phyloP scores from a whole-genome alignment of 306 rosid species.

The Begonia fuchsioides region DNA sequence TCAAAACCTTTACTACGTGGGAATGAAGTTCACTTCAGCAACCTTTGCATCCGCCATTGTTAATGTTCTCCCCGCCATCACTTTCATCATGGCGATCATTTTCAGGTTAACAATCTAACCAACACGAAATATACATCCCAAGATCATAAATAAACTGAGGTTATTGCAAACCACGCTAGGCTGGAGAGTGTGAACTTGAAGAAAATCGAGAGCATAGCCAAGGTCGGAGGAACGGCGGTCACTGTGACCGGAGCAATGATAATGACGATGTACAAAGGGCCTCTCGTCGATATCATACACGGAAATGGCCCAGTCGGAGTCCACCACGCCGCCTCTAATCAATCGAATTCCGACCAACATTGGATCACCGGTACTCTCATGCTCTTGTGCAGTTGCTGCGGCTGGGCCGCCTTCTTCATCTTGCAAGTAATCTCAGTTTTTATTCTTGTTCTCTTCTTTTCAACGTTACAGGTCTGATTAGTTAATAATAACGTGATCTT shows the following conservation, averaged over 20 bases:
- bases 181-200: constrained; percentile 57
- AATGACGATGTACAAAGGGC: constrained; percentile 96
- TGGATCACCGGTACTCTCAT: constrained; percentile 53
- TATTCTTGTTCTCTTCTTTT: not conserved
- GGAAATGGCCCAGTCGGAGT: constrained; percentile 16
- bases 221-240: constrained; percentile 65
- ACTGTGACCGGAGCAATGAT: constrained; percentile 91
- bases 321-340: constrained; percentile 11
- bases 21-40: constrained; percentile 83
- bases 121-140: not conserved
- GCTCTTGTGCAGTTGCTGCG: constrained; percentile 54
- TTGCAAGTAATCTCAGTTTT: constrained; percentile 37
- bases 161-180: constrained; percentile 20
- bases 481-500: not conserved
- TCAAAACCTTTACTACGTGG: constrained; percentile 82
- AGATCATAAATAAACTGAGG: too few relatives aligned
- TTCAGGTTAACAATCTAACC: constrained; percentile 42
- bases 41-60: constrained; percentile 72
- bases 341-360: constrained; percentile 32
- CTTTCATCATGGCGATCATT: constrained; percentile 76
- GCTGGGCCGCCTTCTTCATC: constrained; percentile 94
- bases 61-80: constrained; percentile 83
- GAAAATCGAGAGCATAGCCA: constrained; percentile 61
- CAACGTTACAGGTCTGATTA: too few relatives aligned
- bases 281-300: constrained; percentile 38